Evolutionary conservation across 495 filamentous ascomycete genomes (phyloP), one percentile per base, ranked within the genome.

Genomic region (Sporormia fimetaria): DNA sequence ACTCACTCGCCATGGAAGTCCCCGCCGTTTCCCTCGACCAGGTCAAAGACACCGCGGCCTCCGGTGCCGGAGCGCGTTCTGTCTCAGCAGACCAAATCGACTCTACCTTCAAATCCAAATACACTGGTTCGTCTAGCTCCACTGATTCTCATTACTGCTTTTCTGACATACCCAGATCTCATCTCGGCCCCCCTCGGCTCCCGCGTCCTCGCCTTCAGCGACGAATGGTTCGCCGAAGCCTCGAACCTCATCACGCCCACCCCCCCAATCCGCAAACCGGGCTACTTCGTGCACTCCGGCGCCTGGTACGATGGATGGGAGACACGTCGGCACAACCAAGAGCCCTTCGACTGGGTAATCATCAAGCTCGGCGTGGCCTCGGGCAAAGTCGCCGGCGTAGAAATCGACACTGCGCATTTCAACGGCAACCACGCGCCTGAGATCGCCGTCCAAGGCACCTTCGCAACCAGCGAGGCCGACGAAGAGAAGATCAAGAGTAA

Each of bases 261-360:
- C 0, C 64, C 80, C 3, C 82, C 87, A 3, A 73, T 94, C 53
- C 72, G 75, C 44, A 75, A 81, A 48, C 78, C 79, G 0, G 86
- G 83, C 41, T 75, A 86, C 60, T 92, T 87, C 68, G 76, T 86
- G 33, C 76, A 80, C 55, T 73, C 83, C 7, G 87, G 87, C 44
- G 83, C 84, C 16, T 95, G 87, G 87, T 94, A 87, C 59, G 87
- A 95, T 57, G 87, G 87, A 17, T 94, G 87, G 87, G 87, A 95
- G 60, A 93, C 86, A 2, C 72, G 87, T 11, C 68, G 87, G 33
- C 87, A 94, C 66, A 95, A 95, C 58, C 62, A 70, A 0, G 67
- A 74, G 18, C 70, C 75, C 3, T 84, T 79, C 49, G 87, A 95
- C 62, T 94, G 81, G 78, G 84, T 86, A 1, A 73, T 87, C 24